Conservation (phyloP, 2,329 filamentous ascomycete species). For the Cladosporium sp. region DNA sequence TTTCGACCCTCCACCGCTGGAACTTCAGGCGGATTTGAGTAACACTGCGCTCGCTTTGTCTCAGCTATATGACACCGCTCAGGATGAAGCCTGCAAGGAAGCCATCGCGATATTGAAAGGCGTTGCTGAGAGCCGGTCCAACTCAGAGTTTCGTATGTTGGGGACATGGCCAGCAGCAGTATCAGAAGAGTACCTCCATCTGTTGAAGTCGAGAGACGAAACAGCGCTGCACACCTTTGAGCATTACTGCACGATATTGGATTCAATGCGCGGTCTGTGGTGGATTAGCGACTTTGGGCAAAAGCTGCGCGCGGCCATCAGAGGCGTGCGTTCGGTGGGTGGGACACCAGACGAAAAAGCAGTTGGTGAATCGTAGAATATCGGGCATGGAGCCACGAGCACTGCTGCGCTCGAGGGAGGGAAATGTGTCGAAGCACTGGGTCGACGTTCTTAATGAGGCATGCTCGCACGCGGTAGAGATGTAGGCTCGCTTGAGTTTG, state of each 20-base stretch:
- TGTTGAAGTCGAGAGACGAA: not conserved
- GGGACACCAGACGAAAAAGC: not conserved
- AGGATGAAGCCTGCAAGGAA: not conserved
- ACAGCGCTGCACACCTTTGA: not conserved
- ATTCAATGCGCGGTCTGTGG: slow-evolving; percentile 10
- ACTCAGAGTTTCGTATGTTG: slow-evolving; percentile 8
- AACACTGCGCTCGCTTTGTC: not conserved
- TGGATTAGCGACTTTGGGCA: slow-evolving; percentile 9
- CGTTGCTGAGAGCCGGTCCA: not conserved
- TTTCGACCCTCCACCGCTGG: slow-evolving; percentile 9
- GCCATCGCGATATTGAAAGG: slow-evolving; percentile 1
- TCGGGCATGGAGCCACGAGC: not conserved
- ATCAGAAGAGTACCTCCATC: slow-evolving; percentile 4
- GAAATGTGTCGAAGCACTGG: not conserved
- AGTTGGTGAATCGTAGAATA: not conserved
- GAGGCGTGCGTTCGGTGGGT: not conserved
- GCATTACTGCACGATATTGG: slow-evolving; percentile 13
- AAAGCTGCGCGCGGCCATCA: slow-evolving; percentile 1
- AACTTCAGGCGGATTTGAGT: not conserved
- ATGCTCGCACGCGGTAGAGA: too few species aligned
- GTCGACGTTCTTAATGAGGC: not conserved
- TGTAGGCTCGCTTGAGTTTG: not conserved
- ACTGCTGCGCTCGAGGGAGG: not conserved
- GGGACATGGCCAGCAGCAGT: slow-evolving; percentile 8
- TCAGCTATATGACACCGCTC: not conserved